A percentile compares a stretch with the other conserved stretches of the same genome.
These are phyloP conservation scores for Diplodia mutila DNA, from an alignment of 2,329 filamentous ascomycete species.

Conservation along the genomic window DNA sequence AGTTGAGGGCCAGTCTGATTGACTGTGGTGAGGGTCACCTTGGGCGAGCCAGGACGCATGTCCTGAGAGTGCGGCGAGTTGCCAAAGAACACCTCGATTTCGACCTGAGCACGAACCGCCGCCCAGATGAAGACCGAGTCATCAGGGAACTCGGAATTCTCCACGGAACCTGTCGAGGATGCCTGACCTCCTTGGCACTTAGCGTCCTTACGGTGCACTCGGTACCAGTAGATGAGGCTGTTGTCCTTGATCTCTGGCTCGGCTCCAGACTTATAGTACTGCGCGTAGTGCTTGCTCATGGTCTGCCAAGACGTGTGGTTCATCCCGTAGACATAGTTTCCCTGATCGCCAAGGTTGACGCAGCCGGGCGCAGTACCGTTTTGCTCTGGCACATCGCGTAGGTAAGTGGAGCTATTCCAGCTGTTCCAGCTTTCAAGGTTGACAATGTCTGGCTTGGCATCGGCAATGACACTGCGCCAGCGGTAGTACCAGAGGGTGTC, in stretches of 20 bases:
- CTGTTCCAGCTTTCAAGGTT: slow-evolving; percentile 47
- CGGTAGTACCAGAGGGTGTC: slow-evolving; percentile 44
- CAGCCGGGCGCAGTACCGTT: slow-evolving; percentile 32
- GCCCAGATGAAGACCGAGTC: slow-evolving; percentile 47
- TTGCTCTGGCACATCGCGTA: slow-evolving; percentile 41
- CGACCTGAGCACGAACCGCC: slow-evolving; percentile 34
- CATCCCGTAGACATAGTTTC: slow-evolving; percentile 41
- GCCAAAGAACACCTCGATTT: slow-evolving; percentile 22
- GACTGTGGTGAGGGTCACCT: slow-evolving; percentile 12
- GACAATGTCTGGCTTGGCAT: slow-evolving; percentile 43
- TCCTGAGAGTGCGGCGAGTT: background rate
- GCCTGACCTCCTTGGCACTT: slow-evolving; percentile 37
- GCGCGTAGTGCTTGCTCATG: slow-evolving; percentile 45
- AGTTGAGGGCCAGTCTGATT: slow-evolving; percentile 18
- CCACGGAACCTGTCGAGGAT: slow-evolving; percentile 28
- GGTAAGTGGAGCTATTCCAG: slow-evolving; percentile 46
- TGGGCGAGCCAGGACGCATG: slow-evolving; percentile 12
- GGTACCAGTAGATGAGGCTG: slow-evolving; percentile 46
- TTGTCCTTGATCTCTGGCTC: slow-evolving; percentile 40
- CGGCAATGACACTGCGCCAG: slow-evolving; percentile 30
- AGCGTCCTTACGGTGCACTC: slow-evolving; percentile 42
- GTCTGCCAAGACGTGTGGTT: slow-evolving; percentile 45
- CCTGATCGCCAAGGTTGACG: slow-evolving; percentile 34
- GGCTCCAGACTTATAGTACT: slow-evolving; percentile 41
- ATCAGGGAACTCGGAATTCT: slow-evolving; percentile 38